A percentile compares a stretch with the other conserved stretches of the same genome.
Evolutionary conservation across 176 grass and related monocot species (phyloP).

Genomic region (Cocos nucifera): DNA sequence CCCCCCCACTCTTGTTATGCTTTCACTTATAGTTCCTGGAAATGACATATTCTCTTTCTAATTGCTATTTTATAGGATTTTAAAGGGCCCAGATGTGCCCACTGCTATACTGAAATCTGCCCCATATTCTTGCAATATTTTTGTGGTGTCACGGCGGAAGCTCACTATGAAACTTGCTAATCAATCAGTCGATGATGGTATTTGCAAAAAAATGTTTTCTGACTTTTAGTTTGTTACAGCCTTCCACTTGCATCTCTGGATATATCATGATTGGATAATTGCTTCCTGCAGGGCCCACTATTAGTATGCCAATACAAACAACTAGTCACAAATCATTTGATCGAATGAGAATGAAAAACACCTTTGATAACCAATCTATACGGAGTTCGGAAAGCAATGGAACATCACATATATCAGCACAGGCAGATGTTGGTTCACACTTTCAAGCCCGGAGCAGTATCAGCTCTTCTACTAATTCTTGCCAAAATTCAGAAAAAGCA

Average conservation of each 20-base stretch:
- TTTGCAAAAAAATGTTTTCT: constrained; percentile 18
- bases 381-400: constrained; percentile 20
- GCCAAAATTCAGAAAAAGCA: constrained; percentile 38
- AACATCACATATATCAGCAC: constrained; percentile 23
- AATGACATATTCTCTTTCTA: background rate
- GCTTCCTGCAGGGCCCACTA: constrained; percentile 37
- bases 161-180: constrained; percentile 54
- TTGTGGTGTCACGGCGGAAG: constrained; percentile 47
- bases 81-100: constrained; percentile 45
- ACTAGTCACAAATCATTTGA: constrained; percentile 43
- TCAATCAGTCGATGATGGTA: constrained; percentile 35
- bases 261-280: constrained; percentile 1
- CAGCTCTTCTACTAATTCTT: constrained; percentile 24
- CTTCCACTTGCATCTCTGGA: background rate
- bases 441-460: constrained; percentile 16
- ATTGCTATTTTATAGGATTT: constrained; percentile 51
- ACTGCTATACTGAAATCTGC: constrained; percentile 38
- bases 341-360: constrained; percentile 26
- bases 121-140: constrained; percentile 61
- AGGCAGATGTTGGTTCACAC: constrained; percentile 11
- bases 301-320: constrained; percentile 26
- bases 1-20: too few species aligned
- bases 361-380: constrained; percentile 34
- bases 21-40: background rate
- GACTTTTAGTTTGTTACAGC: constrained; percentile 8